A percentile compares a stretch with the other conserved stretches of the same genome.
Evolutionary conservation across 2,329 filamentous ascomycete genomes (phyloP).

Genomic region (Westerdykella ornata): DNA sequence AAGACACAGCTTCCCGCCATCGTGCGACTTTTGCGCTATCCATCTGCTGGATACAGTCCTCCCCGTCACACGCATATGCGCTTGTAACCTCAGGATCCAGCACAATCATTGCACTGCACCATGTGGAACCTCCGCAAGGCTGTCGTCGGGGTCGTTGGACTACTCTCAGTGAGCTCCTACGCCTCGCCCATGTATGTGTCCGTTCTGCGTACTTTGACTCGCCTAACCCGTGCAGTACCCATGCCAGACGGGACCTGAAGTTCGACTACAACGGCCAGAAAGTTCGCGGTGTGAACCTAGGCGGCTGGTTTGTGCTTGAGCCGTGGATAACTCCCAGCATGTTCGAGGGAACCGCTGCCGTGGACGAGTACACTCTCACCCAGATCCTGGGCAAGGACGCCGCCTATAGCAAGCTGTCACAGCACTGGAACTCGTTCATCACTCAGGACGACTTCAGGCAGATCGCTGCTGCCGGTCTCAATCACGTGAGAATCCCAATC

Average conservation of each 20-base stretch:
- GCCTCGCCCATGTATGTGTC: slow-evolving; percentile 27
- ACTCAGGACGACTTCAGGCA: slow-evolving; percentile 50
- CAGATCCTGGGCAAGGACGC: slow-evolving; percentile 45
- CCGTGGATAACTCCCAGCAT: slow-evolving; percentile 59
- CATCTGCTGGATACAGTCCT: too few species aligned
- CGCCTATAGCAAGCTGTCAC: slow-evolving; percentile 43
- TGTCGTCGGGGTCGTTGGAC: slow-evolving; percentile 17
- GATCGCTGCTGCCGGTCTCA: slow-evolving; percentile 53
- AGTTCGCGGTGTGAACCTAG: slow-evolving; percentile 59
- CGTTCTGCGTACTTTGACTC: neutral
- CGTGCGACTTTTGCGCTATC: neutral
- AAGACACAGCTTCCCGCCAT: slow-evolving; percentile 9
- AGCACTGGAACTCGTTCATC: slow-evolving; percentile 56
- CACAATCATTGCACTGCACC: slow-evolving; percentile 6
- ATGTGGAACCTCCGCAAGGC: slow-evolving; percentile 25
- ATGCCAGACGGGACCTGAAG: slow-evolving; percentile 29
- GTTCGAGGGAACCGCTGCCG: slow-evolving; percentile 48
- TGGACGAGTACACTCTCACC: slow-evolving; percentile 54
- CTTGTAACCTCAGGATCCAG: slow-evolving; percentile 8
- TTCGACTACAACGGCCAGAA: slow-evolving; percentile 51
- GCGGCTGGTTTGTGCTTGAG: slow-evolving; percentile 59
- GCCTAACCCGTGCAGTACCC: slow-evolving; percentile 13
- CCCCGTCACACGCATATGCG: slow-evolving; percentile 5
- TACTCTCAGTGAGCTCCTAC: slow-evolving; percentile 26
- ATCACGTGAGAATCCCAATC: slow-evolving; percentile 59